These are phyloP conservation scores for Leccinellum albellum DNA, from an alignment of 768 basidiomycete genomes.

Conservation along the genomic window DNA sequence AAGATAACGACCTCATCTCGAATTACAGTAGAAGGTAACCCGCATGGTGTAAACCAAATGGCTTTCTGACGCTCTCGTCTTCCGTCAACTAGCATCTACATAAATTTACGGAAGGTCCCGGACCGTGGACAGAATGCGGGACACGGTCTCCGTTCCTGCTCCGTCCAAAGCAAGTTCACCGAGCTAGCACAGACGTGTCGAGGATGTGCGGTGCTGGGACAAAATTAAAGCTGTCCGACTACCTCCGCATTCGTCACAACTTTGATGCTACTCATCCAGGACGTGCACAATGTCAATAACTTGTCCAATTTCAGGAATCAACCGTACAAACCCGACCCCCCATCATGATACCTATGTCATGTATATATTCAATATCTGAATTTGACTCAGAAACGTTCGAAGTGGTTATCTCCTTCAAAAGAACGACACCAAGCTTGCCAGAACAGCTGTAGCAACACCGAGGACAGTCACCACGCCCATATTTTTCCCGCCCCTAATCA, in stretches of 20 bases:
- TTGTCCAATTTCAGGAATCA: neutral
- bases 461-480: neutral
- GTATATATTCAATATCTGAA: neutral
- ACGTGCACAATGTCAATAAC: neutral
- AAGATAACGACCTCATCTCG: neutral
- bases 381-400: neutral
- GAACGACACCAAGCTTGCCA: conserved; percentile 9
- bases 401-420: conserved; percentile 8
- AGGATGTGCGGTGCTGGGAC: too few relatives aligned
- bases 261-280: neutral
- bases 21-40: neutral
- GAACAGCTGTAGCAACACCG: conserved; percentile 5
- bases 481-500: conserved; percentile 16
- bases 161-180: neutral
- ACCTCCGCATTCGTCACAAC: neutral
- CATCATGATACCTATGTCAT: neutral
- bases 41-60: neutral
- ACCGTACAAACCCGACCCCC: neutral
- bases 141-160: neutral
- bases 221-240: too few relatives aligned
- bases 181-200: neutral
- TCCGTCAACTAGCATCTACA: neutral
- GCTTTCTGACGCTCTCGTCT: too few relatives aligned
- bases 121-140: neutral
- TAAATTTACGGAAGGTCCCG: neutral